A percentile compares a stretch with the other conserved stretches of the same genome.
These are phyloP conservation scores for Globomyces sp. DNA, from an alignment of 371 early-diverging fungal genomes.

Conservation along the genomic window DNA sequence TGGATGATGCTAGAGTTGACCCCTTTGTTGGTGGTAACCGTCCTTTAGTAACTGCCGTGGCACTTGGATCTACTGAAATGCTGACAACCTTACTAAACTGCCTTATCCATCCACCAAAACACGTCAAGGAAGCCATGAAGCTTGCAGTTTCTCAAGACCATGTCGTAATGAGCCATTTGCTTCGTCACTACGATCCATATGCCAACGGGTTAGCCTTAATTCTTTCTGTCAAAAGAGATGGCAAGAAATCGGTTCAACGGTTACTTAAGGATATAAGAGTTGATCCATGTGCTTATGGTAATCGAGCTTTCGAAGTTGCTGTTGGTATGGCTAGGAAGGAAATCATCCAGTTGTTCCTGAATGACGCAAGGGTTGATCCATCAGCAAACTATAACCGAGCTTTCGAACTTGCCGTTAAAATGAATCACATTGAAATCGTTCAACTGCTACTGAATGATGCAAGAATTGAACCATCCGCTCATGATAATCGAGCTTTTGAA, in stretches of 20 bases:
- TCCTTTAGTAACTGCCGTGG: background rate
- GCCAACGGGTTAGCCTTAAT: too few species aligned
- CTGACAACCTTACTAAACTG: too few species aligned
- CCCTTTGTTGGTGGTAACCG: slow-evolving; percentile 8
- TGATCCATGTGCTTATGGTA: slow-evolving; percentile 5
- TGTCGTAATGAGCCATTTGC: too few species aligned
- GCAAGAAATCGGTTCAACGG: slow-evolving; percentile 10
- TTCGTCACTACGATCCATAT: too few species aligned
- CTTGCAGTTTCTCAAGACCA: too few species aligned
- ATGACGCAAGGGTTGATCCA: slow-evolving; percentile 4
- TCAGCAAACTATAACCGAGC: background rate
- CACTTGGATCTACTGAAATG: too few species aligned
- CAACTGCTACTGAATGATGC: slow-evolving; percentile 1
- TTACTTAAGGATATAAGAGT: background rate
- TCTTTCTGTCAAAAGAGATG: slow-evolving; percentile 11
- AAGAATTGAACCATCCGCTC: slow-evolving; percentile 13
- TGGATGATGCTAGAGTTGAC: slow-evolving; percentile 4
- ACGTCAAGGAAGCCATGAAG: too few species aligned
- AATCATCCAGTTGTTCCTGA: background rate
- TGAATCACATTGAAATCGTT: background rate
- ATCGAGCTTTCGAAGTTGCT: background rate
- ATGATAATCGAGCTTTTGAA: background rate
- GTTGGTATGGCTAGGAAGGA: background rate
- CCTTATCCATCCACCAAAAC: too few species aligned
- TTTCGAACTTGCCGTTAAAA: background rate